Evolutionary conservation across 345 rosid species (phyloP).

Genomic region (Lenwebbia sp.): DNA sequence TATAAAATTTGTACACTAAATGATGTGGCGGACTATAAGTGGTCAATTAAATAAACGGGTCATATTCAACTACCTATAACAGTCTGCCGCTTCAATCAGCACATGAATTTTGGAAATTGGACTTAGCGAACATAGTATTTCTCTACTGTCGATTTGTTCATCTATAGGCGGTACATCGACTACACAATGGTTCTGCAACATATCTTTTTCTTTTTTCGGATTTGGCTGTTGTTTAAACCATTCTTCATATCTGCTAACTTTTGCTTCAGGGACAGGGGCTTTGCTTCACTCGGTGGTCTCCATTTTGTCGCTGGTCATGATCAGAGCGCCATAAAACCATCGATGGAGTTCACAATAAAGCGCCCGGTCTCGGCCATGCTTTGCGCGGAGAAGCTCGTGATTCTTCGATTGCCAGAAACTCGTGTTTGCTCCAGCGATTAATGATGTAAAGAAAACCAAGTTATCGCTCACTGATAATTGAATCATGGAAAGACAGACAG

Average conservation of each 20-base stretch:
- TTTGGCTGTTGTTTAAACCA: not conserved
- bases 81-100: fast-evolving
- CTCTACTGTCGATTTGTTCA: not conserved
- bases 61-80: not conserved
- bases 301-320: not conserved
- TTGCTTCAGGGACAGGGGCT: not conserved
- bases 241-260: not conserved
- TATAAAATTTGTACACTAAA: not conserved
- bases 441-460: not conserved
- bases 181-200: not conserved
- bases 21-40: not conserved
- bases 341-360: not conserved
- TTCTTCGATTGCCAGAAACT: not conserved
- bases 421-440: not conserved
- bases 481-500: not conserved
- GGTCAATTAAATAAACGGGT: not conserved
- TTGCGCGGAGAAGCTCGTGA: not conserved
- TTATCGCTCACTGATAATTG: not conserved
- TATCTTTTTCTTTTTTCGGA: not conserved
- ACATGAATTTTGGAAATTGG: not conserved
- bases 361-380: not conserved
- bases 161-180: not conserved
- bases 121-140: not conserved
- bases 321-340: not conserved
- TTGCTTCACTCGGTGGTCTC: not conserved